Base-by-base conservation (phyloP, 1,284 basidiomycete genomes). In the Trichosporon coremiiforme region DNA sequence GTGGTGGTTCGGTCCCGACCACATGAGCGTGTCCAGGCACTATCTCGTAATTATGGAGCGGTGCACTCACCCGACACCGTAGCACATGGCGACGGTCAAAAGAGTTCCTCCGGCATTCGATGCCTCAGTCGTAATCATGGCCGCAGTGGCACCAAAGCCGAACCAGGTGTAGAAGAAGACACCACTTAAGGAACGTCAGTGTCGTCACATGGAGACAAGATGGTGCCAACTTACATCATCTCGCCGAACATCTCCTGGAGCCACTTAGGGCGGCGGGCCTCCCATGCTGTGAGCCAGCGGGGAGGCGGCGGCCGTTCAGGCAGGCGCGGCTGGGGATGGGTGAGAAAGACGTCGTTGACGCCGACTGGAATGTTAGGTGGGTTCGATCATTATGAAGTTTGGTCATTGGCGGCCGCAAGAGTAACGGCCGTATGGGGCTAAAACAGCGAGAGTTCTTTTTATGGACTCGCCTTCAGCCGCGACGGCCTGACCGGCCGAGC, bases 131-230 rank as follows among this genome's bases (percentile, higher is more conserved):
- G 45, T 41, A 8, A 69, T 35, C 25, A 66, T 35, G 2, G 50
- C 25, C 13, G 68, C 57, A 4, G 68, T 68, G 10, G 71, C 69
- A 4, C 67, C 68, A 57, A 72, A 65, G 10, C 71, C 71, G 13
- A 25, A 65, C 69, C 69, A 72, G 45, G 69, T 70, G 45, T 68
- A 72, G 33, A 72, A 66, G 47, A 68, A 53, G 6, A 69, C 68
- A 36, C 64, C 71, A 20, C 68, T 69, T 38, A 38, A 38, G 25
- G 9, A 4, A 22, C 13, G 67, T 68, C 45, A 68, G 67, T 33
- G 8, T 67, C 8, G 36, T 31, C 29, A 25, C 33, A 13, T 38
- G 36, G 36, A 38, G 6, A 13, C 36, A 20, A n/a, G 15, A n/a
- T 8, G 38, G 22, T n/a, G 3, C 31, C 22, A 33, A 50, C 68